Conservation (phyloP, 202 grass and related monocot genomes). For the Carex arenaria region DNA sequence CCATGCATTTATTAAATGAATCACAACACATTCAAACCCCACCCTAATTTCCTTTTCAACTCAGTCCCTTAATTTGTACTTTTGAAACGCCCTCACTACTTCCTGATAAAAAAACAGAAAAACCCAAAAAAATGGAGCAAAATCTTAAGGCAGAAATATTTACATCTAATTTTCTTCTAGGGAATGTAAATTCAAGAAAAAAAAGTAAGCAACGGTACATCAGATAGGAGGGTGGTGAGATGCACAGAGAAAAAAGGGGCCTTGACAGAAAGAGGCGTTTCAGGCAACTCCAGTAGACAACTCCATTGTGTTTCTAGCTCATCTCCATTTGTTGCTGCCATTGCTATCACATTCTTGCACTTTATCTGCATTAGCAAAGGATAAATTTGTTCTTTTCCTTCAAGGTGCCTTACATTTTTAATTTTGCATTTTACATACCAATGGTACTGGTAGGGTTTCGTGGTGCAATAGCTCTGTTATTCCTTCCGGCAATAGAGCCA, state of each 20-base stretch:
- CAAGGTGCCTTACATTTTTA: background rate
- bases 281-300: constrained; percentile 75
- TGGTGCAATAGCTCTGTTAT: constrained; percentile 93
- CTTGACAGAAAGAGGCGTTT: constrained; percentile 38
- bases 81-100: background rate
- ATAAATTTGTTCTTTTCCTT: constrained; percentile 7
- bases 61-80: background rate
- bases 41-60: background rate
- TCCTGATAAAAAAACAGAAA: background rate
- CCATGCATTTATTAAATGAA: background rate
- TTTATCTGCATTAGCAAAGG: constrained; percentile 71
- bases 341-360: constrained; percentile 84
- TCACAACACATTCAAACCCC: background rate
- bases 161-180: constrained; percentile 19
- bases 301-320: constrained; percentile 81
- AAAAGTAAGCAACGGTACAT: constrained; percentile 45
- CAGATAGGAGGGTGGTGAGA: constrained; percentile 58
- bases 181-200: constrained; percentile 8
- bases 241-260: constrained; percentile 64
- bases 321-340: constrained; percentile 77
- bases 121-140: background rate
- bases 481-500: constrained; percentile 95
- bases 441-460: constrained; percentile 58
- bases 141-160: background rate
- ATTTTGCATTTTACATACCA: constrained; percentile 52